A percentile compares a stretch with the other conserved stretches of the same genome.
phyloP scores from a whole-genome alignment of 2,329 filamentous ascomycete species.

The Pyricularia grisea region DNA sequence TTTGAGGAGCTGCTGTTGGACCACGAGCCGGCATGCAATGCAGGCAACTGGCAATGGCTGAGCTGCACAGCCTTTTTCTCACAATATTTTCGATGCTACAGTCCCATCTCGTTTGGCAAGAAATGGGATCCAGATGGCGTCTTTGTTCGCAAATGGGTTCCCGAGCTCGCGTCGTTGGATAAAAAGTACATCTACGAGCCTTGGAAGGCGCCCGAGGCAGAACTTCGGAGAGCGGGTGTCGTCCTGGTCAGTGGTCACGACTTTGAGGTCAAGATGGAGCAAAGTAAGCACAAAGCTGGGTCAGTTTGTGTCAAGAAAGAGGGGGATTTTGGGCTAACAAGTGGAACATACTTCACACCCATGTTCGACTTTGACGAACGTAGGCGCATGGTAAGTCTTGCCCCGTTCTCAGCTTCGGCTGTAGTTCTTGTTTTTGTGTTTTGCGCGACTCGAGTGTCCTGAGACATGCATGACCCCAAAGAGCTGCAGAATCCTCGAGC shows the following conservation, averaged over 20 bases:
- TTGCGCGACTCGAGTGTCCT: neutral
- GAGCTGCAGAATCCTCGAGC: neutral
- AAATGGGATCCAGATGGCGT: conserved; percentile 65
- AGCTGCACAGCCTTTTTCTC: conserved; percentile 66
- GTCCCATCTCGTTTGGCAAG: conserved; percentile 60
- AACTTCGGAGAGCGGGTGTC: conserved; percentile 58
- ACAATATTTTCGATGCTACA: conserved; percentile 64
- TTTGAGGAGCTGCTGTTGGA: conserved; percentile 71
- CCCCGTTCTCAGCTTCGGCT: neutral
- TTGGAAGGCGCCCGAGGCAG: conserved; percentile 60
- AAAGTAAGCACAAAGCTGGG: neutral
- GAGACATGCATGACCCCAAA: neutral
- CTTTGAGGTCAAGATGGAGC: neutral
- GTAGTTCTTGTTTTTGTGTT: neutral
- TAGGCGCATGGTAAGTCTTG: conserved; percentile 15
- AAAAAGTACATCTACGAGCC: conserved; percentile 72
- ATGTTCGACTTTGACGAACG: conserved; percentile 67
- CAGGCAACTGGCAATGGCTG: conserved; percentile 73
- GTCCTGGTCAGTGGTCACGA: neutral
- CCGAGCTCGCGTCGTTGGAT: conserved; percentile 52
- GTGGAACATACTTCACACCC: conserved; percentile 54
- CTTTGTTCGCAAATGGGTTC: conserved; percentile 56
- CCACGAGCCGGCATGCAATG: conserved; percentile 65
- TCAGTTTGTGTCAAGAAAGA: conserved; percentile 45
- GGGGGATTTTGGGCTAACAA: conserved; percentile 25